Evolutionary conservation across 2,329 filamentous ascomycete species (phyloP).

Genomic region (Zalaria sp.): DNA sequence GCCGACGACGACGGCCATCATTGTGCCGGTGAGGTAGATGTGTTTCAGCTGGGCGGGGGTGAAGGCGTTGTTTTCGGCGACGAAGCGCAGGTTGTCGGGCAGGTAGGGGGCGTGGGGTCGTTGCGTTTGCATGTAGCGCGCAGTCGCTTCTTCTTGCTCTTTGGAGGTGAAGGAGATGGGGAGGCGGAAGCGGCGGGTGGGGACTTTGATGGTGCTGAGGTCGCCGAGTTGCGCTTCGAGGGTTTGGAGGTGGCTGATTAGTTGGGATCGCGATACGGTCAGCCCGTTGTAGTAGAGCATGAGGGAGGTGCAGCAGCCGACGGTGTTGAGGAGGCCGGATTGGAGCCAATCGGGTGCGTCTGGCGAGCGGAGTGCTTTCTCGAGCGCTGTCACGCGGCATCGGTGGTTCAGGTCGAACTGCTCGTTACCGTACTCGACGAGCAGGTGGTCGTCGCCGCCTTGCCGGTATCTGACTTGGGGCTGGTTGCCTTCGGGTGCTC

Average conservation of each 20-base stretch:
- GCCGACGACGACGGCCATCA: slow-evolving; percentile 40
- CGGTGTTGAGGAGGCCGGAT: slow-evolving; percentile 33
- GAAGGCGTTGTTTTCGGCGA: slow-evolving; percentile 41
- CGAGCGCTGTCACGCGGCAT: slow-evolving; percentile 40
- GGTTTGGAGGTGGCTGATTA: slow-evolving; percentile 23
- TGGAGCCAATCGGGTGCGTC: slow-evolving; percentile 24
- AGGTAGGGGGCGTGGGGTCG: slow-evolving; percentile 47
- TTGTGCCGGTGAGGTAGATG: slow-evolving; percentile 35
- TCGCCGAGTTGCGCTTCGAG: slow-evolving; percentile 29
- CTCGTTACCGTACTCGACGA: slow-evolving; percentile 45
- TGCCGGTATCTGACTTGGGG: slow-evolving; percentile 21
- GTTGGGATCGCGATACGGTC: slow-evolving; percentile 19
- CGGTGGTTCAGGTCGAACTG: slow-evolving; percentile 43
- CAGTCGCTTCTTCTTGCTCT: slow-evolving; percentile 36
- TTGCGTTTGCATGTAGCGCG: slow-evolving; percentile 48
- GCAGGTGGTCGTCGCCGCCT: slow-evolving; percentile 34
- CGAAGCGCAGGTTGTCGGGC: slow-evolving; percentile 47
- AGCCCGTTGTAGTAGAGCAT: slow-evolving; percentile 27
- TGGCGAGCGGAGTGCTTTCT: slow-evolving; percentile 29
- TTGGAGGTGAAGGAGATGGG: slow-evolving; percentile 29
- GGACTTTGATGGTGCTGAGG: slow-evolving; percentile 25
- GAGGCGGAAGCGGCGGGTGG: slow-evolving; percentile 27
- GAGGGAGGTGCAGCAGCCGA: slow-evolving; percentile 35
- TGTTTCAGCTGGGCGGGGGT: slow-evolving; percentile 33
- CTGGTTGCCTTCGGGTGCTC: slow-evolving; percentile 10